Base-by-base conservation (phyloP, 345 rosid species). In the Ceriops decandra region DNA sequence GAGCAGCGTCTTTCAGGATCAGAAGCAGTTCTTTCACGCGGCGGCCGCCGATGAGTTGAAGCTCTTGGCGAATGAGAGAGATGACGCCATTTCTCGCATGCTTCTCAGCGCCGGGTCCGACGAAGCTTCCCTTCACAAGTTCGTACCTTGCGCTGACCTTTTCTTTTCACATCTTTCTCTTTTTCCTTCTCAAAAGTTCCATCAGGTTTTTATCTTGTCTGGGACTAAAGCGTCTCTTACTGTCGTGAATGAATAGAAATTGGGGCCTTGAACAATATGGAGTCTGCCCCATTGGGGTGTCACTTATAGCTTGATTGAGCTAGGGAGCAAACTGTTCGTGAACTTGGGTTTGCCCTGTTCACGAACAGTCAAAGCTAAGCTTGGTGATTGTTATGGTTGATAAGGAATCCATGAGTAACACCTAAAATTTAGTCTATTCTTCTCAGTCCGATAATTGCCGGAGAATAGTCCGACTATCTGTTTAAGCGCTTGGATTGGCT, bases 91-190 rank as follows among this genome's bases (percentile, higher is more conserved):
- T 3, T 53, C 78, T 72, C 92, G 96, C 57, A 82, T 91, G 89
- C 62, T 69, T 13, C 84, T 80, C 19, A 80, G 87, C 79, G 80
- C 84, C 67, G 87, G 81, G 70, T 86, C 96, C 49, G 89, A 91
- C 30, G 95, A 89, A 65, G 95, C 86, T 17, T 67, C 72, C 60
- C 97, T 95, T 66, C 90, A 95, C 81, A 88, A 95, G 97, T 93
- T 60, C 60, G 77, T 66, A 15, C 9, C 30, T 21, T 68, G 10
- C 15, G 54, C 62, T 26, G 26, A 9, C 20, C 5, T 4, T 8
- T 68, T 35, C 17, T 31, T 31, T 16, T 60, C 30, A 17, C 57
- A 17, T 42, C 16, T 27, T 67, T 17, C 28, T 57, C 22, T 27
- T 38, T 66, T 65, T 28, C 17, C 47, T 67, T 36, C 36, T 62